phyloP scores from a whole-genome alignment of 2,329 filamentous ascomycete species.

The Sordariomycetes sp. region DNA sequence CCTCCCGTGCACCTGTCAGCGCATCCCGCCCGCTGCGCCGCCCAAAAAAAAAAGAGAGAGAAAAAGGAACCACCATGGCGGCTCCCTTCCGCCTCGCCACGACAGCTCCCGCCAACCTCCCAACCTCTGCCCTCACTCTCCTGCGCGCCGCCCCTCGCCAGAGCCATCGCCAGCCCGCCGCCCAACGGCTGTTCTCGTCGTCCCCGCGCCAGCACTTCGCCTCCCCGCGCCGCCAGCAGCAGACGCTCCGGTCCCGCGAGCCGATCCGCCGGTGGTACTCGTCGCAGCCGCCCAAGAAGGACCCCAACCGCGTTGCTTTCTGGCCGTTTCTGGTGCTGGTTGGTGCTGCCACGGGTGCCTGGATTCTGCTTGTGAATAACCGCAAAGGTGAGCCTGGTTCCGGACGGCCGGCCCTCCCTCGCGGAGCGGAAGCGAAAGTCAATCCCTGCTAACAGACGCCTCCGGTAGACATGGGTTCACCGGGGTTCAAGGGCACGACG shows the following conservation, averaged over 20 bases:
- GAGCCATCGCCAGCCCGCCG: background rate
- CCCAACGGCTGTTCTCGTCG: background rate
- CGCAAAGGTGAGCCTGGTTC: slow-evolving; percentile 29
- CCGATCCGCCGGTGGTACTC: background rate
- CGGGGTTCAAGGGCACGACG: background rate
- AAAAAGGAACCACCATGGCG: background rate
- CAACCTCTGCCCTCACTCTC: background rate
- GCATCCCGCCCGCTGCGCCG: background rate
- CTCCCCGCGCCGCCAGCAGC: background rate
- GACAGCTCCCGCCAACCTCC: background rate
- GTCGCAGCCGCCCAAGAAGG: slow-evolving; percentile 3
- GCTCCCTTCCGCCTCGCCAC: slow-evolving; percentile 3
- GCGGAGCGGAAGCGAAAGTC: no score
- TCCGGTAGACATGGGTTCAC: background rate
- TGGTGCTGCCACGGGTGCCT: slow-evolving; percentile 34
- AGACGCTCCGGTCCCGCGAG: background rate
- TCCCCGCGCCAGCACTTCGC: background rate
- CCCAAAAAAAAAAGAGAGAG: background rate
- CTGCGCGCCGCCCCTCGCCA: slow-evolving; percentile 1
- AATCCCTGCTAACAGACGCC: background rate
- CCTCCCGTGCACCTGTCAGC: background rate
- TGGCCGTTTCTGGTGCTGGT: slow-evolving; percentile 46
- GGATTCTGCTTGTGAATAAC: slow-evolving; percentile 36
- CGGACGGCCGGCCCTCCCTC: background rate
- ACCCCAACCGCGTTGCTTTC: slow-evolving; percentile 19